Percentiles rank a stretch among this genome's conserved stretches.
phyloP scores from a whole-genome alignment of 176 grass and related monocot species.

The Carex myosuroides region DNA sequence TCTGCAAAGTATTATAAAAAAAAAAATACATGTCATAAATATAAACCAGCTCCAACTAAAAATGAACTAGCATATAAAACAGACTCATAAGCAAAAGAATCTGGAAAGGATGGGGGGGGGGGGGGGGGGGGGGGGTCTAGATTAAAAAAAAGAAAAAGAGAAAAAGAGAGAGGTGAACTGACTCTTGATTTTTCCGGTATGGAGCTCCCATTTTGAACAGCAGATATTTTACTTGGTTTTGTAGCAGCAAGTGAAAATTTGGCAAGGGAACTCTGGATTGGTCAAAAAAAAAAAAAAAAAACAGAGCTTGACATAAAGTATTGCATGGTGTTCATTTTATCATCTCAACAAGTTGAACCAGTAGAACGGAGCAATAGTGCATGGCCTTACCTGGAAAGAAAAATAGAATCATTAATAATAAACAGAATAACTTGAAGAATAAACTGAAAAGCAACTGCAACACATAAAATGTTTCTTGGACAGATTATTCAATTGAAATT shows the following conservation, averaged over 20 bases:
- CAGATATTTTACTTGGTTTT: not conserved
- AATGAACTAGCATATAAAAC: not conserved
- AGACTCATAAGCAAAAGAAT: not conserved
- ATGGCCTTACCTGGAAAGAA: not conserved
- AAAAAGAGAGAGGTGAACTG: not conserved
- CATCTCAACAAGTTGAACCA: not conserved
- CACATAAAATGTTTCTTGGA: not conserved
- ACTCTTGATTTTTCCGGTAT: constrained; percentile 22
- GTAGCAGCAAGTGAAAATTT: not conserved
- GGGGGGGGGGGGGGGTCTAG: not conserved
- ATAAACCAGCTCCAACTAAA: not conserved
- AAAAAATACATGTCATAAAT: not conserved
- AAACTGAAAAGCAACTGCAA: not conserved
- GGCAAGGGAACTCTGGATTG: not conserved
- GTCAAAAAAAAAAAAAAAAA: not conserved
- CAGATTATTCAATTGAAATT: not conserved
- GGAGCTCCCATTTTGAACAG: constrained; percentile 15
- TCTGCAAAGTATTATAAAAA: constrained; percentile 27
- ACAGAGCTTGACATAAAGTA: not conserved
- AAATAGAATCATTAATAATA: not conserved
- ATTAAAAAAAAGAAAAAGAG: not conserved
- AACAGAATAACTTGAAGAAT: not conserved
- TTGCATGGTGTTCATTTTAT: not conserved
- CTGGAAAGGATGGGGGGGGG: not conserved
- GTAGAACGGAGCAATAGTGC: not conserved